Evolutionary conservation across 148 eudicot species (phyloP).

Genomic region (Chenopodium berlandieri): DNA sequence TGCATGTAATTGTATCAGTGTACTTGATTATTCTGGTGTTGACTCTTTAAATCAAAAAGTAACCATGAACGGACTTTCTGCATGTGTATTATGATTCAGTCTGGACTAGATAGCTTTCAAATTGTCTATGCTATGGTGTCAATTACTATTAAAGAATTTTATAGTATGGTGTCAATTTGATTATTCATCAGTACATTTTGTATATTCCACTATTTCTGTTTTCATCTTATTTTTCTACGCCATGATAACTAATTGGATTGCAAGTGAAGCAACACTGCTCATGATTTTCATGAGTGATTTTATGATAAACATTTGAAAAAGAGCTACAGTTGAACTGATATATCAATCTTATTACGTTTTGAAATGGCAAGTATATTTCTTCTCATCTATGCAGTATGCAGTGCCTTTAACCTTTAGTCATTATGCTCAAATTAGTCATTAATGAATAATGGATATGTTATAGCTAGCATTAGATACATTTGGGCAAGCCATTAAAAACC

Average conservation of each 20-base stretch:
- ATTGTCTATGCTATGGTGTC: background rate
- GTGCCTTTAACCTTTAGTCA: too few species aligned
- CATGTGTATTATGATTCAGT: background rate
- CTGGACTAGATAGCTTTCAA: background rate
- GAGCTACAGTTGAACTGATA: background rate
- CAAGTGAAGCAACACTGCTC: background rate
- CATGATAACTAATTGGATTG: background rate
- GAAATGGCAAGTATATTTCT: background rate
- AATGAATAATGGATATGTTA: too few species aligned
- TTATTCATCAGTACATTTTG: background rate
- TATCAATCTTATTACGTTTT: too few species aligned
- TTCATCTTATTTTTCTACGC: background rate
- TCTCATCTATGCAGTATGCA: too few species aligned
- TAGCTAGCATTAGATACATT: too few species aligned
- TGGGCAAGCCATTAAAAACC: too few species aligned
- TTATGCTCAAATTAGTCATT: too few species aligned
- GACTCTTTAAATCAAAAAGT: background rate
- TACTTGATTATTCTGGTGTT: background rate
- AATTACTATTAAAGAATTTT: background rate
- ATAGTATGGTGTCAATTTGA: background rate
- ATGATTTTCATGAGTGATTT: background rate
- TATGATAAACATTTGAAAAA: background rate
- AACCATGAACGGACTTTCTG: background rate
- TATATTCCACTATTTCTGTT: background rate
- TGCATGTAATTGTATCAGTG: background rate